phyloP scores from a whole-genome alignment of 108 stramenopile species.

The Pseudonitzschia pungens region DNA sequence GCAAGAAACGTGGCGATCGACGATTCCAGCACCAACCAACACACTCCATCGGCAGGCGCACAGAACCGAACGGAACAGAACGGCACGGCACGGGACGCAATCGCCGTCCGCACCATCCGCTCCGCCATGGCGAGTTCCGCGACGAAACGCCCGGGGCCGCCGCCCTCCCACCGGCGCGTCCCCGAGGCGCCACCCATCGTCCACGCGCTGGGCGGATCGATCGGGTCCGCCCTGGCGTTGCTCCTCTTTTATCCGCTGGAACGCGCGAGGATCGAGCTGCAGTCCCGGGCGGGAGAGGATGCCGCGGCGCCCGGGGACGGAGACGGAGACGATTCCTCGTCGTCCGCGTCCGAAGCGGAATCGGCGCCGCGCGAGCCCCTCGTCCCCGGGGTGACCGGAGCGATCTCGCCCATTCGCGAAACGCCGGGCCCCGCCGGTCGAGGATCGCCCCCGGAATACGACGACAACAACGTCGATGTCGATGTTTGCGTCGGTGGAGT shows the following conservation, averaged over 20 bases:
- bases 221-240: conserved; percentile 72
- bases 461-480: neutral
- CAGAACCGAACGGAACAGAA: no score
- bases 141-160: no score
- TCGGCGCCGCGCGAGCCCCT: neutral
- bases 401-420: neutral
- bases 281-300: conserved; percentile 29
- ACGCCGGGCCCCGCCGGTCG: neutral
- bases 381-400: no score
- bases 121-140: no score
- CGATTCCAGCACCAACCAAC: no score
- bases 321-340: no score
- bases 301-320: neutral
- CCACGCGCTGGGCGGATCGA: conserved; percentile 72
- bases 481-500: neutral
- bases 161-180: neutral
- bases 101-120: no score
- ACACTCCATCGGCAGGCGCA: no score
- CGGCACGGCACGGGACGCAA: no score
- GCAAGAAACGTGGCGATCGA: no score
- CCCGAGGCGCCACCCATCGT: conserved; percentile 46
- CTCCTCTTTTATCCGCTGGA: conserved; percentile 78
- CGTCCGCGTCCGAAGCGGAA: neutral
- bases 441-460: no score
- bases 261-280: conserved; percentile 67